These are phyloP conservation scores for Fusarium oligoseptatum DNA, from an alignment of 2,329 filamentous ascomycete genomes.

Conservation along the genomic window DNA sequence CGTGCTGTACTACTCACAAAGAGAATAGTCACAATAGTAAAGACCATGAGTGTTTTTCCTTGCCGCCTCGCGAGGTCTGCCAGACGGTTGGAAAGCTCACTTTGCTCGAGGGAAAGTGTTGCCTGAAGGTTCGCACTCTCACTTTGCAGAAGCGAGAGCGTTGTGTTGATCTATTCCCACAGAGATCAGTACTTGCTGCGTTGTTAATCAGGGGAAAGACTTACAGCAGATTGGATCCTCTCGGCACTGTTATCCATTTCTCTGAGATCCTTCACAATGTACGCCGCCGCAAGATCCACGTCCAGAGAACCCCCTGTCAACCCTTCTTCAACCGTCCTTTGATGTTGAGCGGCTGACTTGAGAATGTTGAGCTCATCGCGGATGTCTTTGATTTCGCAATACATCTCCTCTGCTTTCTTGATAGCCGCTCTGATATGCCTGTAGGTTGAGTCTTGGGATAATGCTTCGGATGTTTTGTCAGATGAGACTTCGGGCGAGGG, in stretches of 20 bases:
- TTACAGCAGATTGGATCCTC: conserved; percentile 31
- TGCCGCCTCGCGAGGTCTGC: neutral
- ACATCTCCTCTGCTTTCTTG: neutral
- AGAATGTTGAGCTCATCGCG: conserved; percentile 43
- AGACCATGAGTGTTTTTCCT: neutral
- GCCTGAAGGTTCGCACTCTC: neutral
- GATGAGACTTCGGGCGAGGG: neutral
- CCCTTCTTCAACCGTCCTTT: conserved; percentile 17
- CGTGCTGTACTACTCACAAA: neutral
- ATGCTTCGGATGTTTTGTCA: neutral
- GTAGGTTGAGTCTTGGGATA: neutral
- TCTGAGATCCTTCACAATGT: conserved; percentile 24
- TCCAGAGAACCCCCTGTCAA: neutral
- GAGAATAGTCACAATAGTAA: neutral
- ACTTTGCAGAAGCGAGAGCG: conserved; percentile 26
- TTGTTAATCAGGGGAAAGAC: neutral
- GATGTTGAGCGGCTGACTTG: conserved; percentile 18
- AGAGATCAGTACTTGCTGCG: neutral
- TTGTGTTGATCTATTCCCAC: conserved; percentile 11
- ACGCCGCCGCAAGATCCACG: neutral
- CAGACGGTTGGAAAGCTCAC: neutral
- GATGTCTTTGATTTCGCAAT: conserved; percentile 40
- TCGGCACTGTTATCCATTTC: conserved; percentile 34
- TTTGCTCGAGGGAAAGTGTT: neutral
- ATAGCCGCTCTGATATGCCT: conserved; percentile 1